Base-by-base conservation (phyloP, 345 rosid species). In the Chamaenerion angustifolium region DNA sequence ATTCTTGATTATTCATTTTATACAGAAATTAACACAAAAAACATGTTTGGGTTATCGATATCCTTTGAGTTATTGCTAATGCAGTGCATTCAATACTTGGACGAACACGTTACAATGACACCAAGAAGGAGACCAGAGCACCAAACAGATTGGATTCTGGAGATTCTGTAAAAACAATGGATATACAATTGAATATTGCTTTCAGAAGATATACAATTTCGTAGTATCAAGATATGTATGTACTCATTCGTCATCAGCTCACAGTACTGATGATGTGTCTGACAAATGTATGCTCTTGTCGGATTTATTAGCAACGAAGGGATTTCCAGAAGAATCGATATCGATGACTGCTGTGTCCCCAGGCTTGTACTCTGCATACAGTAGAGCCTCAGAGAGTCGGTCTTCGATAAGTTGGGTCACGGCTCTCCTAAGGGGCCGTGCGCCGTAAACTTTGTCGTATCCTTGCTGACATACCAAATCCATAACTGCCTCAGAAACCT, bases 361-460 rank as follows among this genome's bases (percentile, higher is more conserved):
- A 0, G 96, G 88, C 59, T 69, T 78, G 58, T 64, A 87, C 15
- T 60, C 68, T 58, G 88, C 93, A 2, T 81, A 63, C 23, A 92
- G 84, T 47, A 87, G 61, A 6, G 96, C 87, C 76, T 92, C 95
- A 21, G 96, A 84, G 65, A 92, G 56, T 11, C 80, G 88, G 67
- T 92, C 73, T 69, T 92, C 98, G 0, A 92, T 72, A 25, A 87
- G 54, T 43, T 73, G 74, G 48, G 96, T 78, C 35, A 92, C 84
- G 2, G 88, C 77, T 66, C 96, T 82, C 48, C 98, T 71, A 3
- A 92, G 93, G 10, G 96, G 89, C 16, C 95, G 67, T 1, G 98
- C 98, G 10, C 98, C 98, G 1, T 78, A 82, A 8, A 68, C 60
- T 37, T 49, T 68, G 70, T 87, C 95, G 43, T 92, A 87, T 1